Conservation (phyloP, 805 yeast species). For the Myxozyma monticola region DNA sequence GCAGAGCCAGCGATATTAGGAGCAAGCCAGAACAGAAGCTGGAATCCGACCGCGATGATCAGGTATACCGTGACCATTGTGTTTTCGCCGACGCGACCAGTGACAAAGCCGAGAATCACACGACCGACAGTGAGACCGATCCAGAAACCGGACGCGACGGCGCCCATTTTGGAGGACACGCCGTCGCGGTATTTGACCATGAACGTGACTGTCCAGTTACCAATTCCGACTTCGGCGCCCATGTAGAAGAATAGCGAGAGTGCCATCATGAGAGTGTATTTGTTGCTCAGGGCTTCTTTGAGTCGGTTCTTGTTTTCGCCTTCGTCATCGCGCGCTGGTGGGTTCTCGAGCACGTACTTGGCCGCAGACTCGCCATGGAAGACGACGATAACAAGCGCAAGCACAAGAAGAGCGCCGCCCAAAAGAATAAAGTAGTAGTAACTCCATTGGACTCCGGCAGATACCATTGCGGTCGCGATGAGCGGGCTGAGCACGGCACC, state of each 20-base stretch:
- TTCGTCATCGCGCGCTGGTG: neutral
- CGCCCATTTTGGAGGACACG: conserved; percentile 51
- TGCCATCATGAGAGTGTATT: conserved; percentile 51
- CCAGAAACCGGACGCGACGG: conserved; percentile 71
- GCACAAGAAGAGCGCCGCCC: conserved; percentile 42
- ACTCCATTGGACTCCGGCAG: conserved; percentile 55
- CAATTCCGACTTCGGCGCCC: conserved; percentile 69
- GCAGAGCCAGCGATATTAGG: conserved; percentile 49
- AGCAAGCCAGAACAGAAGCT: conserved; percentile 51
- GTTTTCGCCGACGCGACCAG: conserved; percentile 33
- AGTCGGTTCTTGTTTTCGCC: conserved; percentile 4
- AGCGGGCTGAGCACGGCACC: conserved; percentile 74
- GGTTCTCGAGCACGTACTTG: conserved; percentile 13
- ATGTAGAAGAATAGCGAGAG: conserved; percentile 59
- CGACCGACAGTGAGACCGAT: conserved; percentile 68
- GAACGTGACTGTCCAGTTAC: conserved; percentile 71
- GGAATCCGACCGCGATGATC: conserved; percentile 42
- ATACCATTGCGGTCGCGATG: conserved; percentile 59
- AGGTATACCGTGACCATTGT: conserved; percentile 44
- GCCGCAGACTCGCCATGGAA: conserved; percentile 43
- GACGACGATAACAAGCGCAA: conserved; percentile 42
- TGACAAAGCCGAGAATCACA: conserved; percentile 48
- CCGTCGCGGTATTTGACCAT: conserved; percentile 56
- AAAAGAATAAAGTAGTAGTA: conserved; percentile 51
- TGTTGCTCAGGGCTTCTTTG: conserved; percentile 36